These are phyloP conservation scores for Crithidia fasciculata DNA, from an alignment of 208 protist genomes.

Conservation along the genomic window DNA sequence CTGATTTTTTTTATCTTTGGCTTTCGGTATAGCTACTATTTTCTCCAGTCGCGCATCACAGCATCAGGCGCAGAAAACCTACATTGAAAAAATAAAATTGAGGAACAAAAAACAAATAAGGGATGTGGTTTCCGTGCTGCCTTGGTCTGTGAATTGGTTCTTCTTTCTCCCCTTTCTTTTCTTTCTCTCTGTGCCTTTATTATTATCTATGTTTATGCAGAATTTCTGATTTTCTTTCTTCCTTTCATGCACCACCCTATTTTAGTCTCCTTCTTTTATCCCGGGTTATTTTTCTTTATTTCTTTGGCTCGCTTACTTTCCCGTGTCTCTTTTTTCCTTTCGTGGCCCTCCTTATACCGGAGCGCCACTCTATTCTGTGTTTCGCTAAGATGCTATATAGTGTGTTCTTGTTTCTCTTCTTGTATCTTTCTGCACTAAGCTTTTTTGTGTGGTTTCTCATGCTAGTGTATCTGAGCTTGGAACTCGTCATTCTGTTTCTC, in stretches of 20 bases:
- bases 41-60: background rate
- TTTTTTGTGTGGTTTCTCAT: background rate
- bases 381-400: background rate
- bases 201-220: conserved; percentile 8
- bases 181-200: background rate
- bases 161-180: background rate
- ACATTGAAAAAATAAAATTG: background rate
- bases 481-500: background rate
- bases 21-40: background rate
- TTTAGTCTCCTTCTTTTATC: too few species aligned
- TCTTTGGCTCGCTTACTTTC: too few species aligned
- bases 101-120: background rate
- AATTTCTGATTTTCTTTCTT: background rate
- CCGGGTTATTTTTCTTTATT: too few species aligned
- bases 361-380: too few species aligned
- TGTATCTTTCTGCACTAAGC: background rate
- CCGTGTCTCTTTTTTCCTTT: too few species aligned
- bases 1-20: conserved; percentile 15
- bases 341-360: too few species aligned
- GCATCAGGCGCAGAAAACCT: background rate
- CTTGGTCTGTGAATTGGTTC: background rate
- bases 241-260: too few species aligned
- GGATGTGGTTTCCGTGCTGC: background rate
- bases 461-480: too few species aligned
- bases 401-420: background rate